phyloP scores from a whole-genome alignment of 2,329 filamentous ascomycete species.

The Curvularia verruculosa region DNA sequence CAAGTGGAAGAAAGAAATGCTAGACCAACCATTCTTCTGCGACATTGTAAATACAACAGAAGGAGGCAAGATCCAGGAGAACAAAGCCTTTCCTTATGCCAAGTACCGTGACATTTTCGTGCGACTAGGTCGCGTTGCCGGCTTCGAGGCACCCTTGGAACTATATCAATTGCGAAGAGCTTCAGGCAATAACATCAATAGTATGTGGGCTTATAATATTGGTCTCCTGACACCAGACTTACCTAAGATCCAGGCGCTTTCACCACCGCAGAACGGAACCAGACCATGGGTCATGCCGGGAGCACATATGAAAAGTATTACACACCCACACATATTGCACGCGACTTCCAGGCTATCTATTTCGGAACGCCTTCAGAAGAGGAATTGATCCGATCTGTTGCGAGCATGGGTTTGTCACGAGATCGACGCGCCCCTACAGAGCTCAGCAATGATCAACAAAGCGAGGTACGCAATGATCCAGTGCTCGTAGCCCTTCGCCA shows the following conservation, averaged over 20 bases:
- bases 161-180: constrained; percentile 23
- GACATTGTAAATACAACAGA: constrained; percentile 16
- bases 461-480: too few relatives aligned
- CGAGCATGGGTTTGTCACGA: too few relatives aligned
- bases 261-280: constrained; percentile 14
- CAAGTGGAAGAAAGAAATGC: constrained; percentile 24
- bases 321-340: constrained; percentile 22
- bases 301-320: constrained; percentile 25
- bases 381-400: too few relatives aligned
- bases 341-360: constrained; percentile 25
- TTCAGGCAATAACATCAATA: constrained; percentile 26
- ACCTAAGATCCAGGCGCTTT: constrained; percentile 13
- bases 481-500: constrained; percentile 16
- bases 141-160: constrained; percentile 24
- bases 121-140: constrained; percentile 21
- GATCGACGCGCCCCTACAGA: too few relatives aligned
- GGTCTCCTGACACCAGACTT: constrained; percentile 6
- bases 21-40: constrained; percentile 23
- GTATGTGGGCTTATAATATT: constrained; percentile 18
- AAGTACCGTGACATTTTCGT: constrained; percentile 28
- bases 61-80: constrained; percentile 14
- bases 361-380: too few relatives aligned
- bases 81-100: constrained; percentile 21
- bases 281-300: constrained; percentile 23
- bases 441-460: too few relatives aligned